Conservation (phyloP, 441 rosid species). For the Syzygium syzygioides region DNA sequence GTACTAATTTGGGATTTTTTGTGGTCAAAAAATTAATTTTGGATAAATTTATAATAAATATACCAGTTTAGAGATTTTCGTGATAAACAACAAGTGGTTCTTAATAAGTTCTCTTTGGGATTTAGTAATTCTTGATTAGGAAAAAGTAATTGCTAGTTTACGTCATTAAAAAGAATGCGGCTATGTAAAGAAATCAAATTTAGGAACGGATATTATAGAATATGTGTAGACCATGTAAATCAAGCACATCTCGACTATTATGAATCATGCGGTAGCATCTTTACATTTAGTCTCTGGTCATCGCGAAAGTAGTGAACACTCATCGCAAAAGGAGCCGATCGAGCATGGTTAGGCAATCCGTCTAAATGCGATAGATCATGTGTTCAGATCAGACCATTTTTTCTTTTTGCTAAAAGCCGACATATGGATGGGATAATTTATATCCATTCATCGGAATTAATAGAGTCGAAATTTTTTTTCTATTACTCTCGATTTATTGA, state of each 20-base stretch:
- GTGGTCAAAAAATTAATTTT: too few species aligned
- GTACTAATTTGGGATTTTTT: too few species aligned
- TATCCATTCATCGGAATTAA: accelerated
- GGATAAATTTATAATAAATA: too few species aligned
- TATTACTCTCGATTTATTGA: too few species aligned
- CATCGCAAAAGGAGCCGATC: neutral
- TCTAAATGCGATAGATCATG: accelerated
- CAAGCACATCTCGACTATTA: neutral
- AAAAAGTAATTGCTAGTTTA: neutral
- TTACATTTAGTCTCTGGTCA: neutral
- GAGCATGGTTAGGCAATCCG: neutral
- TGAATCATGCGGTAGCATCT: neutral
- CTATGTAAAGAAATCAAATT: too few species aligned
- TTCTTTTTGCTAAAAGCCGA: too few species aligned
- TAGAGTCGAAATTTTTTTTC: too few species aligned
- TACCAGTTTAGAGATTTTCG: too few species aligned
- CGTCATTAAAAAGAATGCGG: accelerated
- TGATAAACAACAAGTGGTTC: neutral
- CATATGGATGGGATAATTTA: neutral
- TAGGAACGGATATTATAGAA: too few species aligned
- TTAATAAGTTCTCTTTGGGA: neutral
- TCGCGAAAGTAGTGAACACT: neutral
- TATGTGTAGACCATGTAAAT: neutral
- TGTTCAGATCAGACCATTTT: neutral
- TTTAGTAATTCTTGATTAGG: neutral